Conservation (phyloP, 768 basidiomycete genomes). For the Boletus bicolor region DNA sequence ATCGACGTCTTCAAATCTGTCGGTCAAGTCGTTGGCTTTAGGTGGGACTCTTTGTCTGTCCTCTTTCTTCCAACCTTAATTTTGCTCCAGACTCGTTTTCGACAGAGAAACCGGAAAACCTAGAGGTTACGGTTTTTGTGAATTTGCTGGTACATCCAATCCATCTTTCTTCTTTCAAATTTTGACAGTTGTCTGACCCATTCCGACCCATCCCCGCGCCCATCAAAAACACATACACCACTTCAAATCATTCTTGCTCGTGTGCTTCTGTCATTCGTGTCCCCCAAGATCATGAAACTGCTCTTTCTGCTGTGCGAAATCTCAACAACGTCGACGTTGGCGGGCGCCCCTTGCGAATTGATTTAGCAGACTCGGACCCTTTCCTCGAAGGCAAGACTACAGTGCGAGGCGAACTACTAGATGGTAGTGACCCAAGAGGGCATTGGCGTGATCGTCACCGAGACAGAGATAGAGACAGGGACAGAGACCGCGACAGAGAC, state of each 20-base stretch:
- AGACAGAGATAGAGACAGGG: constrained; percentile 49
- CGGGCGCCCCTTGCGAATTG: constrained; percentile 89
- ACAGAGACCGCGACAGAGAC: constrained; percentile 48
- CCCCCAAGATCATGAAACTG: constrained; percentile 87
- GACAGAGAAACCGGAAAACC: constrained; percentile 94
- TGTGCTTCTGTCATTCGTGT: constrained; percentile 15
- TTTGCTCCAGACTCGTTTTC: constrained; percentile 64
- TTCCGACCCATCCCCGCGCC: constrained; percentile 17
- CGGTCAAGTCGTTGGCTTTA: constrained; percentile 85
- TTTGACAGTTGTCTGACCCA: constrained; percentile 37
- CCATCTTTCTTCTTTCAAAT: constrained; percentile 25
- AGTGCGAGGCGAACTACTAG: constrained; percentile 75
- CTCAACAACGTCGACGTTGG: constrained; percentile 90
- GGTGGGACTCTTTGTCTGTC: constrained; percentile 40
- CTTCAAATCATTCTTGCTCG: constrained; percentile 5
- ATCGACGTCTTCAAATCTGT: constrained; percentile 88
- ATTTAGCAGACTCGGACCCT: constrained; percentile 90
- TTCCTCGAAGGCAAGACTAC: constrained; percentile 90
- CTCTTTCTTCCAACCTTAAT: not conserved
- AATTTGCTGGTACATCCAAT: constrained; percentile 76
- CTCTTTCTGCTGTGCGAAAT: constrained; percentile 91
- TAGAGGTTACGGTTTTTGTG: constrained; percentile 91
- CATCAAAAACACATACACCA: constrained; percentile 1
- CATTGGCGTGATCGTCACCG: constrained; percentile 48
- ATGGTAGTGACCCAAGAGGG: constrained; percentile 47